Base-by-base conservation (phyloP, 2,329 filamentous ascomycete species). In the Botryosphaeria agaves region DNA sequence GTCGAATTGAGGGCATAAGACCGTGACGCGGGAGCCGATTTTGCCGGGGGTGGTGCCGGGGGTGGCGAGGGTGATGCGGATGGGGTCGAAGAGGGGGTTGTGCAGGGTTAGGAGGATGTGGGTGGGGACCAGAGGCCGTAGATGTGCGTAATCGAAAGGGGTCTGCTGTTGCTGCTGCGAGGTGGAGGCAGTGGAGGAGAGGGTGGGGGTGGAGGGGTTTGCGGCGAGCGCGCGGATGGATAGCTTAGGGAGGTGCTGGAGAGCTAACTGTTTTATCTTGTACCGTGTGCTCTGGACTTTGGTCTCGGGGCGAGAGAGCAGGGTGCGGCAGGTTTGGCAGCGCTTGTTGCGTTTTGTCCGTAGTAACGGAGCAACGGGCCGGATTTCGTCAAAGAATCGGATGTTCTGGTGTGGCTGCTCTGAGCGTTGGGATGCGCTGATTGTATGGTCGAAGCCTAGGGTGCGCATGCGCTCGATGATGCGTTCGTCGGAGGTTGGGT, bases 301-400 rank as follows among this genome's bases (percentile, higher is more conserved):
- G 35, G 76, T 71, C 54, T 98, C 89, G 9, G 87, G 89, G 51
- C 92, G 91, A 36, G 83, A 80, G 42, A 98, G 77, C 48, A 95
- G 94, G 57, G 95, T 87, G 8, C 89, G 77, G 56, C 89, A 98
- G 7, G 76, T 69, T 30, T 82, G 78, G 53, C 89, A 98, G 27
- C 89, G 81, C 57, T 94, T 95, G 14, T 83, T 84, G 21, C 87
- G 78, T 49, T 94, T 94, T 0, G 87, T 92, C 33, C 83, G 76
- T 9, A 98, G 70, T 2, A 91, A 67, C 11, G 80, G 77, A 0
- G 85, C 76, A 9, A 85, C 67, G 0, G 89, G 89, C 17, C 82
- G 76, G 4, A 95, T 69, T 14, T 87, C 72, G 31, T 76, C 67
- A 2, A 70, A 56, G 47, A 89, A 85, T 5, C 68, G 70, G 38